Conservation (phyloP, 202 grass and related monocot species). For the Setaria viridis region DNA sequence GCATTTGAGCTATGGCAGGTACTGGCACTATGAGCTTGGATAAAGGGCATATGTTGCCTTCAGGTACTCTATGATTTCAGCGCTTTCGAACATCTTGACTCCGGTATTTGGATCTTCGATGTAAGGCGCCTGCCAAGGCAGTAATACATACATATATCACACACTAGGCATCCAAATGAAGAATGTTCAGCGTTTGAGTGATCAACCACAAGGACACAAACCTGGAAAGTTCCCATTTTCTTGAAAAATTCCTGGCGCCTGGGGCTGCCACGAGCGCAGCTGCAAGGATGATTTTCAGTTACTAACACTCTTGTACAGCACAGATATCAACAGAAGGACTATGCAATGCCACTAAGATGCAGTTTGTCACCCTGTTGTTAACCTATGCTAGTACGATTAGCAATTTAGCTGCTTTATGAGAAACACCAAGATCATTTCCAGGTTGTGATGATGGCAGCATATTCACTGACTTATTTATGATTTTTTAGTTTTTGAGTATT, state of each 20-base stretch:
- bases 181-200: not conserved
- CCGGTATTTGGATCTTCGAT: constrained; percentile 95
- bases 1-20: not conserved
- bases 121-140: constrained; percentile 72
- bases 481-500: constrained; percentile 14
- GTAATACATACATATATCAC: constrained; percentile 18
- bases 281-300: constrained; percentile 50
- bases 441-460: not conserved
- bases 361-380: not conserved
- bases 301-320: constrained; percentile 25
- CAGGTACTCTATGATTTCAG: constrained; percentile 80
- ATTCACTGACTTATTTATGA: not conserved
- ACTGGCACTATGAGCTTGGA: not conserved
- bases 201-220: constrained; percentile 25
- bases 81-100: constrained; percentile 97
- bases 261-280: constrained; percentile 74
- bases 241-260: constrained; percentile 75
- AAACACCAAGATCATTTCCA: not conserved
- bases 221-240: constrained; percentile 82
- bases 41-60: constrained; percentile 59
- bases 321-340: not conserved
- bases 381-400: not conserved
- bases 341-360: not conserved
- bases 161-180: not conserved
- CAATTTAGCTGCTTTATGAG: not conserved